Evolutionary conservation across 139 green algal genomes (phyloP).

Genomic region (Auxenochlorella protothecoides): DNA sequence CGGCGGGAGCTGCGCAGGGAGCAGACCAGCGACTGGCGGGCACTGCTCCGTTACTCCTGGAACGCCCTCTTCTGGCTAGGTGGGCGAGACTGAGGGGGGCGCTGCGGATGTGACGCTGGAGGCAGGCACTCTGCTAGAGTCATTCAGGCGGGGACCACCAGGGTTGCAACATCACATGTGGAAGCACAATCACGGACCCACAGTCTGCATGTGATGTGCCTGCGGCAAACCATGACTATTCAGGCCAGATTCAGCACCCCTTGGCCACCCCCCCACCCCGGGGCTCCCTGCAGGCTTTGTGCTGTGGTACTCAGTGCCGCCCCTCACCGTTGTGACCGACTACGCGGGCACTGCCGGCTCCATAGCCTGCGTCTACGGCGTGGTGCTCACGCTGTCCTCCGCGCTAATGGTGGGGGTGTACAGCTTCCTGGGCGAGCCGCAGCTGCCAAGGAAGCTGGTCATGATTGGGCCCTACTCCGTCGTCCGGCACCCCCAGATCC

Average conservation of each 20-base stretch:
- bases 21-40: constrained; percentile 5
- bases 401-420: constrained; percentile 11
- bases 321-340: constrained; percentile 3
- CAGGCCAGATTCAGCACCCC: too few species aligned
- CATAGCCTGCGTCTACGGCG: constrained; percentile 16
- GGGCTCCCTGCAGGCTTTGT: constrained; percentile 12
- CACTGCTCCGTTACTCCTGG: constrained; percentile 18
- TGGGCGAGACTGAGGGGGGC: not conserved
- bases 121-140: too few species aligned
- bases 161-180: too few species aligned
- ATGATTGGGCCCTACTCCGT: constrained; percentile 20
- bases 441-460: constrained; percentile 11
- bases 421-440: constrained; percentile 18
- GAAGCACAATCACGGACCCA: too few species aligned
- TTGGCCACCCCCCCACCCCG: not conserved
- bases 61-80: constrained; percentile 24
- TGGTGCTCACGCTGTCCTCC: constrained; percentile 2
- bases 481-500: constrained; percentile 22
- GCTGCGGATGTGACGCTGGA: not conserved
- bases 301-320: constrained; percentile 20
- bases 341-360: constrained; percentile 15
- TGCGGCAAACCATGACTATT: too few species aligned
- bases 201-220: too few species aligned
- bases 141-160: too few species aligned
- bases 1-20: constrained; percentile 6